Evolutionary conservation across 1,284 basidiomycete genomes (phyloP), one percentile per base, ranked within the genome.

Genomic region (Trichosporon ovoides): DNA sequence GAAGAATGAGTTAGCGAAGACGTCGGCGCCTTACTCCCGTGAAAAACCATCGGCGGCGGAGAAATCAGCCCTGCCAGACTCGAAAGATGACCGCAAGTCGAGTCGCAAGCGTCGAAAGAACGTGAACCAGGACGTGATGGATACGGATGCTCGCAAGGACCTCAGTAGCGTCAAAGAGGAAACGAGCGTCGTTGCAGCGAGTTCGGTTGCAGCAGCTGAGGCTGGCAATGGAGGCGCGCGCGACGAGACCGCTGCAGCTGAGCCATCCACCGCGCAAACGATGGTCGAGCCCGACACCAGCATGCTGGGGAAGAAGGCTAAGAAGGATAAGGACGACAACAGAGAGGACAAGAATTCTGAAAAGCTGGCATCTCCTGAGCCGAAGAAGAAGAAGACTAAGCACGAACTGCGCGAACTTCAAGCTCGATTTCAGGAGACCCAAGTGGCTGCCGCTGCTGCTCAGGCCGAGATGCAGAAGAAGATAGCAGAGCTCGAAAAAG

Each of bases 301-400:
- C 14, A n/a, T n/a, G 20, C 16, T 4, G 56, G n/a, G n/a, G n/a
- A n/a, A 20, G 35, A 52, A 37, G 49, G 56, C 9, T 14, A 14
- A 38, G 28, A 31, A 34, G 9, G 24, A 28, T 7, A 11, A n/a
- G 9, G 34, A 49, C 37, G 20, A 57, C 20, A 59, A 62, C 54
- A 43, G 48, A 24, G 52, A 58, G 16, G 28, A 35, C 12, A 35
- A 14, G 11, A 2, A 1, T 3, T 13, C 34, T 3, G 50, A 52
- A 3, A 13, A 28, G 14, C 14, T 19, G 12, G 3, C 52, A 19
- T 53, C 52, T 7, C 52, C 28, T 11, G 52, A 31, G 36, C 22
- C 37, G 35, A 60, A 40, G 55, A 60, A 59, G 34, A 51, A 20
- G 28, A 37, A 57, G 55, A 38, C 56, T 18, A 55, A 38, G 36